Conservation (phyloP, 2,329 filamentous ascomycete genomes). For the Penicillium sp. region DNA sequence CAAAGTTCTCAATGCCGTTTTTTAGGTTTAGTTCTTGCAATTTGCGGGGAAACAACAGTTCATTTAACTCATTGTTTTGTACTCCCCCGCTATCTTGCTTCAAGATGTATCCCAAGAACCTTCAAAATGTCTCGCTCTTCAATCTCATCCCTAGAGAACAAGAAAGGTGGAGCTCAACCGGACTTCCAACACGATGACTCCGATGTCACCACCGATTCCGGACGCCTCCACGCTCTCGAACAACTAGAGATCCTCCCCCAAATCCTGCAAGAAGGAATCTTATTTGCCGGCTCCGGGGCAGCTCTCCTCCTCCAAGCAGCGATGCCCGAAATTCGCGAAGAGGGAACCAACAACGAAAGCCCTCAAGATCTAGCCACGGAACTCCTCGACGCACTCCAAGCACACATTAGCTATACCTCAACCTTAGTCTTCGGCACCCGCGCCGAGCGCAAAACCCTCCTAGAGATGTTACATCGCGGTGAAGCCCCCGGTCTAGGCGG, state of each 20-base stretch:
- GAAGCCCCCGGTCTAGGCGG: not conserved
- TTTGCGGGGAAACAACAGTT: not conserved
- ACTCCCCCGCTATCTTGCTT: not conserved
- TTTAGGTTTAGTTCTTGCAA: not conserved
- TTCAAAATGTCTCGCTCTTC: slow-evolving; percentile 14
- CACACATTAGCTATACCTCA: slow-evolving; percentile 34
- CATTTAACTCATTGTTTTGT: not conserved
- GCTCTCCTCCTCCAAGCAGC: slow-evolving; percentile 37
- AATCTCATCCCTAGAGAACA: slow-evolving; percentile 14
- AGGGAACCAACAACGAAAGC: slow-evolving; percentile 6
- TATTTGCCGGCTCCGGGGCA: slow-evolving; percentile 35
- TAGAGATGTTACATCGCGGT: slow-evolving; percentile 24
- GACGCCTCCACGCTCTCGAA: slow-evolving; percentile 31
- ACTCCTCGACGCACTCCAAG: slow-evolving; percentile 31
- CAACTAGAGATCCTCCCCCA: slow-evolving; percentile 36
- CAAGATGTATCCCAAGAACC: not conserved
- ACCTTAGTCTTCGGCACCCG: slow-evolving; percentile 34
- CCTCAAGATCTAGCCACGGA: slow-evolving; percentile 27
- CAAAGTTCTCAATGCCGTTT: not conserved
- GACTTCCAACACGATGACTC: not conserved
- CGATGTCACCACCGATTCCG: slow-evolving; percentile 12
- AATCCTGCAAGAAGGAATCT: slow-evolving; percentile 37
- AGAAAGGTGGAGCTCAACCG: slow-evolving; percentile 13
- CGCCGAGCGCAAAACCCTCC: slow-evolving; percentile 30
- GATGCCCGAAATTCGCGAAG: slow-evolving; percentile 23